phyloP scores from a whole-genome alignment of 441 rosid genomes.

The Melastoma candidum region DNA sequence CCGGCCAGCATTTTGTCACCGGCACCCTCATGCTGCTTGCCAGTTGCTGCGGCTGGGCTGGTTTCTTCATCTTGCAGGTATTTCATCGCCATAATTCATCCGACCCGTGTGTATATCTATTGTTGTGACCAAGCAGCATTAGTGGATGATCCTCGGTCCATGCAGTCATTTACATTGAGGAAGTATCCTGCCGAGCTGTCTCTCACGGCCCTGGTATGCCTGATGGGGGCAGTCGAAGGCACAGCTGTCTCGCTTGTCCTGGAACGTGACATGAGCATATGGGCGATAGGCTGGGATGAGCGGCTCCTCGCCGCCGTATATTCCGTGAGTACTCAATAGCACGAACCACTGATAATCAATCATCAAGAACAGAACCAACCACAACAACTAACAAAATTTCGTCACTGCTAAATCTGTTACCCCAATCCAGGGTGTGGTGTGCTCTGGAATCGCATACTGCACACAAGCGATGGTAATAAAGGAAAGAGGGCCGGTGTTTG shows the following conservation, averaged over 20 bases:
- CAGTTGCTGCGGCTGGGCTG: constrained; percentile 60
- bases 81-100: constrained; percentile 1
- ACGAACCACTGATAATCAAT: not conserved
- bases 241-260: constrained; percentile 43
- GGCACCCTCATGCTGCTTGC: constrained; percentile 67
- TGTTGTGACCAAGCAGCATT: not conserved
- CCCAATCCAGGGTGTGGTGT: constrained; percentile 53
- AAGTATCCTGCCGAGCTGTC: constrained; percentile 90
- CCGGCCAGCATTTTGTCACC: constrained; percentile 43
- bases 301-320: constrained; percentile 70
- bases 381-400: too few relatives aligned
- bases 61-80: constrained; percentile 83
- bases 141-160: not conserved
- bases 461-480: constrained; percentile 63
- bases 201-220: constrained; percentile 58
- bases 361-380: not conserved
- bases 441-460: constrained; percentile 84
- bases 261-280: constrained; percentile 66
- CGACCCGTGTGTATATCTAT: not conserved
- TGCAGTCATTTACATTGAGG: constrained; percentile 69
- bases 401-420: not conserved
- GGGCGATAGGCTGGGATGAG: constrained; percentile 75
- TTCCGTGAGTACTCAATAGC: constrained; percentile 36
- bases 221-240: constrained; percentile 68
- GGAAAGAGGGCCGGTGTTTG: constrained; percentile 75